These are phyloP conservation scores for Clathrus columnatus DNA, from an alignment of 768 basidiomycete genomes.

Conservation along the genomic window DNA sequence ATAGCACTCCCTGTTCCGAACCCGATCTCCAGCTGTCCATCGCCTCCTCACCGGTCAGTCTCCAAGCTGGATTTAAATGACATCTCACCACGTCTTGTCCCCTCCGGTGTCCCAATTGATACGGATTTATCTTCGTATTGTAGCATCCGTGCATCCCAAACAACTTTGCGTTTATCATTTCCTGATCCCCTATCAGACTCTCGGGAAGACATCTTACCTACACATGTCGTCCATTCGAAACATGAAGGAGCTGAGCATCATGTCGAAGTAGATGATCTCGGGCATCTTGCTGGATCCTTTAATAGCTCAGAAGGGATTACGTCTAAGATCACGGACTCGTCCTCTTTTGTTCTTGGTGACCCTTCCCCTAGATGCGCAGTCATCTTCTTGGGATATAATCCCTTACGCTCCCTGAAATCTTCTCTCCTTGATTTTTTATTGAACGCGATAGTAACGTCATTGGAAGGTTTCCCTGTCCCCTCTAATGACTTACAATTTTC, in stretches of 20 bases:
- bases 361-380: not conserved
- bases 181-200: conserved; percentile 76
- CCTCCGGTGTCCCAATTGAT: not conserved
- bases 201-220: conserved; percentile 34
- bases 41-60: not conserved
- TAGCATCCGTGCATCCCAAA: conserved; percentile 45
- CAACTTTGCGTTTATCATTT: conserved; percentile 73
- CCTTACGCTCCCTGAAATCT: not conserved
- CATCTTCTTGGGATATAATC: not conserved
- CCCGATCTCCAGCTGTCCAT: not conserved
- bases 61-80: conserved; percentile 1
- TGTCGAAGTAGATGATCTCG: not conserved
- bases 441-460: not conserved
- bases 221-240: not conserved
- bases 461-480: conserved; percentile 1
- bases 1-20: not conserved
- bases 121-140: not conserved
- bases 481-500: not conserved
- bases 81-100: not conserved
- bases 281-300: not conserved
- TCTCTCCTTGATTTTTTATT: not conserved
- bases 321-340: not conserved
- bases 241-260: not conserved
- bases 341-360: not conserved
- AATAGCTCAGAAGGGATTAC: not conserved